Evolutionary conservation across 192 early-diverging fungal species (phyloP).

Genomic region (Linnemannia hyalina): DNA sequence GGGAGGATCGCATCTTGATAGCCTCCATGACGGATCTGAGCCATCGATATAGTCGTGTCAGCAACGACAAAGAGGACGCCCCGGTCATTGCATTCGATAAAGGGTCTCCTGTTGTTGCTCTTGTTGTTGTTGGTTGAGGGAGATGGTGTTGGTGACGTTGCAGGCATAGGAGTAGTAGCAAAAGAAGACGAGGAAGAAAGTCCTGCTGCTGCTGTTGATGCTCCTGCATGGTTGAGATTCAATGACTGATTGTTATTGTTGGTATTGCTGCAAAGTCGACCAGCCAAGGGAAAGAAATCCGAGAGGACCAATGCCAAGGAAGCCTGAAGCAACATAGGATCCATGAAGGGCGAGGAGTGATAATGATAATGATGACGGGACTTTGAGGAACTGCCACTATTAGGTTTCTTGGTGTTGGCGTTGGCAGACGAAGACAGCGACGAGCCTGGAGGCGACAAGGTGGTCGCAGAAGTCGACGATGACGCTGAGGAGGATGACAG

Average conservation of each 20-base stretch:
- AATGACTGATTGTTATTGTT: slow-evolving; percentile 11
- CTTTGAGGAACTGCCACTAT: slow-evolving; percentile 15
- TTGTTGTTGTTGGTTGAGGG: not conserved
- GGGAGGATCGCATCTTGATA: slow-evolving; percentile 47
- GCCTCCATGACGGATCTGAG: slow-evolving; percentile 32
- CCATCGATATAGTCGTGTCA: slow-evolving; percentile 31
- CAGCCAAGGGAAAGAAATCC: slow-evolving; percentile 51
- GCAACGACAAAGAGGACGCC: slow-evolving; percentile 54
- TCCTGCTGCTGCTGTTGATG: not conserved
- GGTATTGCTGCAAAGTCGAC: slow-evolving; percentile 27
- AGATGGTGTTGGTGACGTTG: not conserved
- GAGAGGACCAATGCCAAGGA: slow-evolving; percentile 49
- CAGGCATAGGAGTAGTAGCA: not conserved
- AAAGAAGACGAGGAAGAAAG: not conserved
- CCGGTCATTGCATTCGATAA: slow-evolving; percentile 51
- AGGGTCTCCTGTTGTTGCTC: slow-evolving; percentile 7
- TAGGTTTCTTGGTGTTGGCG: slow-evolving; percentile 6
- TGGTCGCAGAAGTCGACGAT: slow-evolving; percentile 14
- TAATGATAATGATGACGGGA: slow-evolving; percentile 40
- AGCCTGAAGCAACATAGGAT: slow-evolving; percentile 53
- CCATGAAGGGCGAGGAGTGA: slow-evolving; percentile 45
- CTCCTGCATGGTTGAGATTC: not conserved
- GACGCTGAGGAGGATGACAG: not conserved
- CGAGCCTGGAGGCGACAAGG: slow-evolving; percentile 1
- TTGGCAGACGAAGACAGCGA: not conserved